phyloP scores from a whole-genome alignment of 2,329 filamentous ascomycete species.

The Colletotrichum sp. region DNA sequence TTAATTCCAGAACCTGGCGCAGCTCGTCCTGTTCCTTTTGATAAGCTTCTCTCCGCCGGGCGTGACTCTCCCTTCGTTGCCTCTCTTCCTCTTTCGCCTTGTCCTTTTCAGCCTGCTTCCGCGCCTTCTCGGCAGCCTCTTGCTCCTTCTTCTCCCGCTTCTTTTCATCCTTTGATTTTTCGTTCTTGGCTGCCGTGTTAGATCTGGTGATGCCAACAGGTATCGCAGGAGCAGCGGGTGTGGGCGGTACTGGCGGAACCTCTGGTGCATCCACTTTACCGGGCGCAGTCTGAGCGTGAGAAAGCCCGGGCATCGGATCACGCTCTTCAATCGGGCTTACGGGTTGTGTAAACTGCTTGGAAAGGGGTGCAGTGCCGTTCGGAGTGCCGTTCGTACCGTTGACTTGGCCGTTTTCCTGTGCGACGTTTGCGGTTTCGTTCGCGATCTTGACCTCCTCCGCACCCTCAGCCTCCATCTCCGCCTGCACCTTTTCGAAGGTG shows the following conservation, averaged over 20 bases:
- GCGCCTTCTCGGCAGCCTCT: slow-evolving; percentile 56
- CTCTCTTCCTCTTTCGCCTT: slow-evolving; percentile 49
- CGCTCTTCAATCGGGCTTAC: slow-evolving; percentile 49
- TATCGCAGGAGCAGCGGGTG: slow-evolving; percentile 30
- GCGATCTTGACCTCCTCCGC: slow-evolving; percentile 64
- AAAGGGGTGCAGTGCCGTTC: slow-evolving; percentile 50
- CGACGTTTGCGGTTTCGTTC: slow-evolving; percentile 61
- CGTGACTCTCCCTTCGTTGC: slow-evolving; percentile 39
- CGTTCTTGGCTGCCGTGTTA: slow-evolving; percentile 21
- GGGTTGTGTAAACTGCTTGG: slow-evolving; percentile 57
- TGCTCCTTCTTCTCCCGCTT: slow-evolving; percentile 73
- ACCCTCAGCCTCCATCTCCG: slow-evolving; percentile 85
- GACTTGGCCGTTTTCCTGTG: slow-evolving; percentile 49
- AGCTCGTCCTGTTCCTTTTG: slow-evolving; percentile 67
- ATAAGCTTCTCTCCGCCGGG: slow-evolving; percentile 38
- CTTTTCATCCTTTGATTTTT: slow-evolving; percentile 64
- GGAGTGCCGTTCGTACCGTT: slow-evolving; percentile 15
- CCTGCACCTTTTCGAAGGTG: slow-evolving; percentile 68
- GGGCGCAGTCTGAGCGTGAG: slow-evolving; percentile 71
- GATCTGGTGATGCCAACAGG: slow-evolving; percentile 25
- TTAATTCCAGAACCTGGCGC: slow-evolving; percentile 68
- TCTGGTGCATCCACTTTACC: slow-evolving; percentile 28
- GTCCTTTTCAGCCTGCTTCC: slow-evolving; percentile 50
- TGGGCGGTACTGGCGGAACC: slow-evolving; percentile 34
- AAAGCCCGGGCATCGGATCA: slow-evolving; percentile 62